A percentile compares a stretch with the other conserved stretches of the same genome.
phyloP scores from a whole-genome alignment of 805 yeast genomes.

The Candida mattraensis region DNA sequence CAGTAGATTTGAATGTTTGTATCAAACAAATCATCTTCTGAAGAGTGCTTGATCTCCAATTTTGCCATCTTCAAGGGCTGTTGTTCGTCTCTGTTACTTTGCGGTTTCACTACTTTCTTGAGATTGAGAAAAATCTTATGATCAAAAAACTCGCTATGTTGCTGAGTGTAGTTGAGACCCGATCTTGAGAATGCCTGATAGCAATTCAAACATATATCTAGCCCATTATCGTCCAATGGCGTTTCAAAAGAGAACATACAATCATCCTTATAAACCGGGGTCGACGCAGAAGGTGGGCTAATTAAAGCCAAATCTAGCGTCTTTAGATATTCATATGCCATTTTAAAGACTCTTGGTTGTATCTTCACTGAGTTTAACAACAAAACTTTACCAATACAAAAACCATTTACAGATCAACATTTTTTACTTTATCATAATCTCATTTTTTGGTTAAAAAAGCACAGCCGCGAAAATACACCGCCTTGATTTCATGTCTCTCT shows the following conservation, averaged over 20 bases:
- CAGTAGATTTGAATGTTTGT: conserved; percentile 42
- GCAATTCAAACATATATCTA: conserved; percentile 75
- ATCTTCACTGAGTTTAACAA: no score
- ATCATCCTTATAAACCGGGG: conserved; percentile 76
- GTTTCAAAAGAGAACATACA: conserved; percentile 85
- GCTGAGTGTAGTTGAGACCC: conserved; percentile 48
- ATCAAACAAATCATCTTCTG: conserved; percentile 64
- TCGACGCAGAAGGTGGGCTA: conserved; percentile 29
- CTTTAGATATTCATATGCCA: conserved; percentile 22
- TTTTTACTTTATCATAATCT: no score
- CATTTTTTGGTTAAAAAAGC: no score
- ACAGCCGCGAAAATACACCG: no score
- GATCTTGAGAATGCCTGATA: conserved; percentile 66
- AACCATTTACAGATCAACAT: no score
- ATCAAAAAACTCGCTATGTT: conserved; percentile 52
- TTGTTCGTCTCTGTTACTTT: conserved; percentile 29
- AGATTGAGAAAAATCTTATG: conserved; percentile 64
- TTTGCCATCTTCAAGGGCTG: conserved; percentile 53
- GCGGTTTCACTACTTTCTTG: conserved; percentile 49
- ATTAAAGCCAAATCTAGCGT: conserved; percentile 17
- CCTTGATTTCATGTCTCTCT: no score
- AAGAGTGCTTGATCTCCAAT: conserved; percentile 62
- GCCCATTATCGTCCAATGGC: conserved; percentile 51
- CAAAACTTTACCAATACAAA: no score
- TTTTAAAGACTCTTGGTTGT: neutral